Conservation (phyloP, 148 eudicot genomes). For the Rhododendron simsii region DNA sequence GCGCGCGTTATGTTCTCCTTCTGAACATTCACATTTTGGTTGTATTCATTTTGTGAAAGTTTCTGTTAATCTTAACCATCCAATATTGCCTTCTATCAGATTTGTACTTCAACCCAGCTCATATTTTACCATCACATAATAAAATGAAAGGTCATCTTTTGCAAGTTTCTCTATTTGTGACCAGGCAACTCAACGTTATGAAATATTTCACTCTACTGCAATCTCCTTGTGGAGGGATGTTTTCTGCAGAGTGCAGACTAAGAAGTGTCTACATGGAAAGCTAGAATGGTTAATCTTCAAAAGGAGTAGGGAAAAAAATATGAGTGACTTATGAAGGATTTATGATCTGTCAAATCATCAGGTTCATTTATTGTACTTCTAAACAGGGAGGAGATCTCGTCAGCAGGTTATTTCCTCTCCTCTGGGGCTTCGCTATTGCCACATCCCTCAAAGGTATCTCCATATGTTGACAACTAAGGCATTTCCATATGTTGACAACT, state of each 20-base stretch:
- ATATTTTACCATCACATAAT: not conserved
- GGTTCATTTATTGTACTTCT: conserved; percentile 6
- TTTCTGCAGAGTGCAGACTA: not conserved
- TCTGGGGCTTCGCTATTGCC: conserved; percentile 72
- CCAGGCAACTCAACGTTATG: not conserved
- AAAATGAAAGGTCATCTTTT: not conserved
- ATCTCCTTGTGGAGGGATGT: not conserved
- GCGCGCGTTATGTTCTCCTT: not conserved
- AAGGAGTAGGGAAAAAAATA: not conserved
- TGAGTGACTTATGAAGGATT: not conserved
- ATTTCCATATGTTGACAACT: no score
- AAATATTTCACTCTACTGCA: not conserved
- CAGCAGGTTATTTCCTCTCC: conserved; percentile 29
- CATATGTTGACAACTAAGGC: no score
- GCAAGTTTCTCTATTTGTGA: not conserved
- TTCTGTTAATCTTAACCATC: not conserved
- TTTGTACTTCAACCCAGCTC: not conserved
- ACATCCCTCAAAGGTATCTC: conserved; percentile 25
- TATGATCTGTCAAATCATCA: not conserved
- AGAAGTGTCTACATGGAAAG: not conserved
- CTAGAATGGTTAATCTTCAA: not conserved
- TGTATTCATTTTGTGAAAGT: not conserved
- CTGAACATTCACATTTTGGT: not conserved
- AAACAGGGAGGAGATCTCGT: conserved; percentile 29
- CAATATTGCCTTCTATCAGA: not conserved